Conservation (phyloP, 2,329 filamentous ascomycete genomes). For the Pseudogymnoascus destructans region DNA sequence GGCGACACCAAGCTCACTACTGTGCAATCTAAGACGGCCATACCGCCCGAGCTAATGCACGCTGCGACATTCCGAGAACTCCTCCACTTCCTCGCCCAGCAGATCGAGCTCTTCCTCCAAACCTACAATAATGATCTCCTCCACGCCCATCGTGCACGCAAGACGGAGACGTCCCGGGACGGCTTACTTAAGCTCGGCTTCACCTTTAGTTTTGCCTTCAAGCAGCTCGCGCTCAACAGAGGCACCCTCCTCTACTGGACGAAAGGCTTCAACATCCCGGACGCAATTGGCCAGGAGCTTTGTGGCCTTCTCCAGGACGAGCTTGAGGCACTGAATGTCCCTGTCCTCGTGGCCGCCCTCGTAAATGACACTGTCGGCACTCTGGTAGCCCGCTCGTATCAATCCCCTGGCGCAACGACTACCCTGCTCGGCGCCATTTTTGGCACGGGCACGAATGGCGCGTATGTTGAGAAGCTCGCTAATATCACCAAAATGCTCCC, state of each 20-base stretch:
- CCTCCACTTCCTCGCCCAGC: conserved; percentile 83
- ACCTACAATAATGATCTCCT: conserved; percentile 84
- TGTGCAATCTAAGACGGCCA: conserved; percentile 82
- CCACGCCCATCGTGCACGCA: conserved; percentile 51
- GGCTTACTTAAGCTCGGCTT: conserved; percentile 91
- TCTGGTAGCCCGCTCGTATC: conserved; percentile 94
- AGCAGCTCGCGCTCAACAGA: conserved; percentile 90
- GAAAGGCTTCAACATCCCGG: conserved; percentile 95
- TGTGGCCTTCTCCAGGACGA: conserved; percentile 80
- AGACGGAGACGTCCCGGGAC: conserved; percentile 49
- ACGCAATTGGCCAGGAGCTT: conserved; percentile 87
- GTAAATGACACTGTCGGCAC: conserved; percentile 98
- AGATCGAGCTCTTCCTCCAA: conserved; percentile 79
- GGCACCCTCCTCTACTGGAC: conserved; percentile 93
- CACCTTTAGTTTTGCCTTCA: conserved; percentile 94
- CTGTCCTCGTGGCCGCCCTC: conserved; percentile 86
- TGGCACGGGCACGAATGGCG: conserved; percentile 92
- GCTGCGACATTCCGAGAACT: conserved; percentile 76
- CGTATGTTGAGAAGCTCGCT: conserved; percentile 83
- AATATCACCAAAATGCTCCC: conserved; percentile 66
- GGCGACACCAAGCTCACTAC: conserved; percentile 92
- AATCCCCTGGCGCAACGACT: conserved; percentile 71
- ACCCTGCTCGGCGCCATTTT: conserved; percentile 95
- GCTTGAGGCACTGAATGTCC: conserved; percentile 74
- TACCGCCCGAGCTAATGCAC: conserved; percentile 81